These are phyloP conservation scores for Eimeria praecox DNA, from an alignment of 169 alveolate genomes.

Conservation along the genomic window DNA sequence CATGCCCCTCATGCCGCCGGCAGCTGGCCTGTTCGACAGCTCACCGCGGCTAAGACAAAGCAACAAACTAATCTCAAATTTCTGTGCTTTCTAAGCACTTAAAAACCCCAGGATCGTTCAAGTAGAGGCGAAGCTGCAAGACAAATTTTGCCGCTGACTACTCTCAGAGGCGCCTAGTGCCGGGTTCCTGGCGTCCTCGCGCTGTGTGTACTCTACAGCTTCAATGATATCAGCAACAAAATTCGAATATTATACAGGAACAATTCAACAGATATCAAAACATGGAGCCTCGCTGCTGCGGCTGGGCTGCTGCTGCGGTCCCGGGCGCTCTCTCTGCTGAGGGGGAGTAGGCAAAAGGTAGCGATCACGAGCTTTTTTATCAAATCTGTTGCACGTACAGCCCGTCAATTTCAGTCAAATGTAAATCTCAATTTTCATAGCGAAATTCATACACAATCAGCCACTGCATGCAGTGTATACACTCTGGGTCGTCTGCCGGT, in stretches of 20 bases:
- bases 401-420: neutral
- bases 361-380: neutral
- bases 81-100: neutral
- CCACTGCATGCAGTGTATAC: constrained; percentile 21
- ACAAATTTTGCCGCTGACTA: neutral
- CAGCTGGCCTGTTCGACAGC: neutral
- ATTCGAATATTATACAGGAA: neutral
- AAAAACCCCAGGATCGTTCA: neutral
- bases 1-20: constrained; percentile 74
- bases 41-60: neutral
- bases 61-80: neutral
- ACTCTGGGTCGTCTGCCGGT: constrained; percentile 25
- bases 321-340: neutral
- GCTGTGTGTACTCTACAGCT: neutral
- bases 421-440: neutral
- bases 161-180: neutral
- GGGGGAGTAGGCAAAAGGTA: neutral
- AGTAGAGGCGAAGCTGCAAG: neutral
- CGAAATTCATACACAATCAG: neutral
- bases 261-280: neutral
- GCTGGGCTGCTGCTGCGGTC: neutral
- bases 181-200: neutral
- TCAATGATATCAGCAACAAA: neutral
- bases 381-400: neutral
- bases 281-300: neutral